Evolutionary conservation across 2,329 filamentous ascomycete species (phyloP), one percentile per base, ranked within the genome.

Genomic region (Endoconidiophora laricicola): DNA sequence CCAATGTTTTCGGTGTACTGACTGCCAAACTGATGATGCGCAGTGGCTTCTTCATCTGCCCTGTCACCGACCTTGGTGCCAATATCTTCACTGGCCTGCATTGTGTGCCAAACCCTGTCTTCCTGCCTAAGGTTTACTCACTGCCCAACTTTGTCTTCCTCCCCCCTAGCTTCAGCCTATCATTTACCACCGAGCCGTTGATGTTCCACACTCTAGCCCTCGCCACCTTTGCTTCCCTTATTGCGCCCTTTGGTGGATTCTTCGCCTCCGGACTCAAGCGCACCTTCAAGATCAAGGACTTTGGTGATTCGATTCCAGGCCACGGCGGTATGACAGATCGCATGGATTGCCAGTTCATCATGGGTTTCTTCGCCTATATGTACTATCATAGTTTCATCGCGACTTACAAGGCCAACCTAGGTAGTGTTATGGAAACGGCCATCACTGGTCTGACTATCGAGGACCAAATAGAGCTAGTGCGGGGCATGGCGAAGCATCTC

Each of bases 271-370:
- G 91, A 1, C 75, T 98, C 52, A 98, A 98, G 76, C 85, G 91
- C 26, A 95, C 90, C 3, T 98, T 98, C 71, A 96, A 98, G 70
- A 93, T 98, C 73, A 98, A 98, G 73, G 91, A 98, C 69, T 98
- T 98, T 68, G 91, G 91, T 57, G 86, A 98, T 66, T 94, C 87
- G 1, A 98, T 98, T 58, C 91, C 91, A 1, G 91, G 91, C 20
- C 91, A 98, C 60, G 91, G 91, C 54, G 91, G 91, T 58, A 96
- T 98, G 69, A 98, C 91, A 14, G 91, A 98, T 63, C 84, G 91
- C 55, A 96, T 98, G 90, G 91, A 98, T 63, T 98, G 91, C 65
- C 91, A 98, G 63, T 98, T 98, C 69, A 96, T 96, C 70, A 98
- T 98, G 91, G 91, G 91, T 6, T 91, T 94, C 66, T 96, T 98